A percentile compares a stretch with the other conserved stretches of the same genome.
These are phyloP conservation scores for Juncus effusus DNA, from an alignment of 176 grass and related monocot genomes.

Conservation along the genomic window DNA sequence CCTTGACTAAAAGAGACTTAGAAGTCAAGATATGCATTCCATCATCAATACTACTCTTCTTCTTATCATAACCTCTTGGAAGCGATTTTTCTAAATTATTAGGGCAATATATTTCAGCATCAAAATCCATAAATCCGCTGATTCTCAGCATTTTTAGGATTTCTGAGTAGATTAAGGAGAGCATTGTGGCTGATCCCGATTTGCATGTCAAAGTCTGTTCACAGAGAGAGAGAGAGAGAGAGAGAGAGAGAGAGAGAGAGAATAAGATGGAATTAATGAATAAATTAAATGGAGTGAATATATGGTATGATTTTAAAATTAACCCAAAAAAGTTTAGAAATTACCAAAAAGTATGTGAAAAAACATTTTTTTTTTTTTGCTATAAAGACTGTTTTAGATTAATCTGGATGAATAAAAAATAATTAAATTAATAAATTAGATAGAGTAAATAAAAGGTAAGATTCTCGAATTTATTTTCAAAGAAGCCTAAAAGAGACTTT, in stretches of 20 bases:
- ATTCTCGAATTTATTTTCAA: too few species aligned
- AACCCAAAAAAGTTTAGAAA: too few species aligned
- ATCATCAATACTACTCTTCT: constrained; percentile 53
- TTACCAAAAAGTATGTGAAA: too few species aligned
- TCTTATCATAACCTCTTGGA: constrained; percentile 83
- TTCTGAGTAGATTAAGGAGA: constrained; percentile 90
- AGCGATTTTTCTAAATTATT: constrained; percentile 39
- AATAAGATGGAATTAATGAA: too few species aligned
- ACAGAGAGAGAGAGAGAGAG: not conserved
- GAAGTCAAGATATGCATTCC: constrained; percentile 78
- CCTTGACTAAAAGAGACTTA: constrained; percentile 67
- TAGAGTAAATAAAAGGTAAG: not conserved
- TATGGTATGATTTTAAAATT: too few species aligned
- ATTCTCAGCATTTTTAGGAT: constrained; percentile 56
- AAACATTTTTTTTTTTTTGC: too few species aligned
- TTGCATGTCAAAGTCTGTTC: constrained; percentile 72
- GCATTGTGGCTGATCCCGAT: constrained; percentile 67
- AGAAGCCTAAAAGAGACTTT: not conserved
- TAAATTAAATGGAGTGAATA: too few species aligned
- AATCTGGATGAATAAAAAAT: too few species aligned
- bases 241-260: too few species aligned
- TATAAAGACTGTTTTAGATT: too few species aligned
- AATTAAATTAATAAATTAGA: not conserved
- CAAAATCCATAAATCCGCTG: constrained; percentile 66
- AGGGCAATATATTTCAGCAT: constrained; percentile 79